These are phyloP conservation scores for Ettlia oleoabundans DNA, from an alignment of 139 green algal genomes.

Conservation along the genomic window DNA sequence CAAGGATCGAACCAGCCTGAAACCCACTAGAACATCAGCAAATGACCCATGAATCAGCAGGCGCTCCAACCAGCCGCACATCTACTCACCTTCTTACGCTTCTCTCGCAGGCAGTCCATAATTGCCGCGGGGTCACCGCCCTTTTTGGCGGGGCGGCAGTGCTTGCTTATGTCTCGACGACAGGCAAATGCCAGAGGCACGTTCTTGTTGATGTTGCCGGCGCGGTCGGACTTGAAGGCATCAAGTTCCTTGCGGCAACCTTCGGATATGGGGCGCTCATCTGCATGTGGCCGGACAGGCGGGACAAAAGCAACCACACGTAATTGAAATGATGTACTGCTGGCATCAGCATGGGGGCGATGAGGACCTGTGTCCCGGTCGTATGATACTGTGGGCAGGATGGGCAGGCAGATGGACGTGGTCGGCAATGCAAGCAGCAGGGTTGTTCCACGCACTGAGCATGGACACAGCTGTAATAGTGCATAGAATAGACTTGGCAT, in stretches of 20 bases:
- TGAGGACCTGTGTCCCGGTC: no score
- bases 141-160: slow-evolving; percentile 58
- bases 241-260: slow-evolving; percentile 53
- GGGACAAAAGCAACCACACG: not conserved
- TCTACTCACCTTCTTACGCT: slow-evolving; percentile 31
- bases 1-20: not conserved
- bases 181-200: slow-evolving; percentile 74
- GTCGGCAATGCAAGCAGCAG: no score
- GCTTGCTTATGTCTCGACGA: slow-evolving; percentile 71
- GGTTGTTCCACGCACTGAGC: no score
- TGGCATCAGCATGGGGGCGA: no score
- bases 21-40: not conserved
- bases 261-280: slow-evolving; percentile 37
- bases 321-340: not conserved
- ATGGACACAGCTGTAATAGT: no score
- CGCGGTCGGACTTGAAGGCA: slow-evolving; percentile 71
- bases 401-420: no score
- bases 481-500: no score
- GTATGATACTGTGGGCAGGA: no score
- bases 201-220: slow-evolving; percentile 85
- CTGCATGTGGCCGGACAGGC: no score
- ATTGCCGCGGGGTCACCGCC: slow-evolving; percentile 57
- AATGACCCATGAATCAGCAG: not conserved
- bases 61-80: not conserved
- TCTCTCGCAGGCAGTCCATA: slow-evolving; percentile 71